Base-by-base conservation (phyloP, 768 basidiomycete genomes). In the Cystobasidium onofrii region DNA sequence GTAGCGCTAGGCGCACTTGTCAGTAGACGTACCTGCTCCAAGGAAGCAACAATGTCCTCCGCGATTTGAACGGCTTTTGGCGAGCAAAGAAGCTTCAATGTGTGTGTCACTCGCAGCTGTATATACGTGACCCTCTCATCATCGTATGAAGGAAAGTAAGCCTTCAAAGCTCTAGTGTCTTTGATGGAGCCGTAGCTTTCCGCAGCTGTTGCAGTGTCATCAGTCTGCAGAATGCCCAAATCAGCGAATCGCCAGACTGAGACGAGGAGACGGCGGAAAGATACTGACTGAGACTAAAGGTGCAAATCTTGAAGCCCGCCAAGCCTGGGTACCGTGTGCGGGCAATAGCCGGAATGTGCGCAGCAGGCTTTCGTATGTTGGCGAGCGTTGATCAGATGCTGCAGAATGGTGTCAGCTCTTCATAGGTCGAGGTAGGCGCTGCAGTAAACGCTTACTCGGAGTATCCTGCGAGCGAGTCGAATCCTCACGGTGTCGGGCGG, bases 131-230 rank as follows among this genome's bases (percentile, higher is more conserved):
- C 50, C 17, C 46, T 41, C 25, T 67, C 65, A 44, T 39, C 41
- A 6, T 64, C 63, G 39, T 36, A 36, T 10, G 63, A 39, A 17
- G 63, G 63, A 6, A 41, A 13, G 43, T 31, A 67, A 1, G 50
- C n/a, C 9, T 23, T 25, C 1, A 25, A 23, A 7, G 46, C 27
- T 29, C 57, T 1, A 23, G 44, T 57, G 71, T 75, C 74, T 25
- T 75, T 18, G 60, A 62, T 73, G 1, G 54, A 34, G 36, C 67
- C 65, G 12, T 73, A 85, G 29, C 85, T 85, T 1, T 91, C 92
- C 27, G 84, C 78, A 29, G 78, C 79, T 80, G 96, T 94, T 80
- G 96, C 90, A 64, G 83, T 83, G 18, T 82, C 81, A 29, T 96
- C 80, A 78, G 91, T 96, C 15, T 84, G 82, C 15, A 84, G 81